These are phyloP conservation scores for Colletotrichum navitas DNA, from an alignment of 2,329 filamentous ascomycete species.

Conservation along the genomic window DNA sequence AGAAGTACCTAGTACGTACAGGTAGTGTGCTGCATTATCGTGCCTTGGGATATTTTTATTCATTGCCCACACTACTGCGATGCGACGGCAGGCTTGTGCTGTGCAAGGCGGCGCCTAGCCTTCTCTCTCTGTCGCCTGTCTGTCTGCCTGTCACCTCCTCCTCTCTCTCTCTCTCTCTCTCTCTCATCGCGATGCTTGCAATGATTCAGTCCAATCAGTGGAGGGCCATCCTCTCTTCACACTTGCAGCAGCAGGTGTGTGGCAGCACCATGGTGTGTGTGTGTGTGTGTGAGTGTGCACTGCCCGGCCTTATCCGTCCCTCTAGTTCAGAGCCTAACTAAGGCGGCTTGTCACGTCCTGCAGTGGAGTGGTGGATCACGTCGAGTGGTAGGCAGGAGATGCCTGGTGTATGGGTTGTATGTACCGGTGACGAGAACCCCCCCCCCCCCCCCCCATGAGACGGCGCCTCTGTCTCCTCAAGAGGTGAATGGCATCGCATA, in stretches of 20 bases:
- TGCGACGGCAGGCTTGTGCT: conserved; percentile 19
- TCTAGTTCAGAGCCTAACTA: conserved; percentile 2
- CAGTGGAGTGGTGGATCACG: conserved; percentile 4
- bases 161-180: not conserved
- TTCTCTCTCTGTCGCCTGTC: no score
- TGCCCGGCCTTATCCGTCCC: conserved; percentile 38
- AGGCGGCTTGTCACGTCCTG: conserved; percentile 1
- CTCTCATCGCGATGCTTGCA: conserved; percentile 15
- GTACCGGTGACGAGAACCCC: conserved; percentile 15
- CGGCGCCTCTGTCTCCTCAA: conserved; percentile 17
- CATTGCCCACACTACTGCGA: conserved; percentile 12
- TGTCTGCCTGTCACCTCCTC: no score
- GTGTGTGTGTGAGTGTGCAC: conserved; percentile 29
- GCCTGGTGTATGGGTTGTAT: conserved; percentile 23
- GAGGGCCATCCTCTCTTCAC: conserved; percentile 21
- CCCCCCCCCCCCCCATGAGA: not conserved
- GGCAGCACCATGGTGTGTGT: conserved; percentile 22
- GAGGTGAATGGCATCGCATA: conserved; percentile 16
- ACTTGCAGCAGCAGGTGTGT: conserved; percentile 24
- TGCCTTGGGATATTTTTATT: conserved; percentile 38
- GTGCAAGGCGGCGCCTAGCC: not conserved
- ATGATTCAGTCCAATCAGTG: conserved; percentile 21
- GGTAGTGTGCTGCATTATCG: conserved; percentile 9
- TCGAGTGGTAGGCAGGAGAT: conserved; percentile 8
- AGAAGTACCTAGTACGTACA: not conserved